Conservation (phyloP, 164 flowering plant genomes). For the Stephania cephalantha region DNA sequence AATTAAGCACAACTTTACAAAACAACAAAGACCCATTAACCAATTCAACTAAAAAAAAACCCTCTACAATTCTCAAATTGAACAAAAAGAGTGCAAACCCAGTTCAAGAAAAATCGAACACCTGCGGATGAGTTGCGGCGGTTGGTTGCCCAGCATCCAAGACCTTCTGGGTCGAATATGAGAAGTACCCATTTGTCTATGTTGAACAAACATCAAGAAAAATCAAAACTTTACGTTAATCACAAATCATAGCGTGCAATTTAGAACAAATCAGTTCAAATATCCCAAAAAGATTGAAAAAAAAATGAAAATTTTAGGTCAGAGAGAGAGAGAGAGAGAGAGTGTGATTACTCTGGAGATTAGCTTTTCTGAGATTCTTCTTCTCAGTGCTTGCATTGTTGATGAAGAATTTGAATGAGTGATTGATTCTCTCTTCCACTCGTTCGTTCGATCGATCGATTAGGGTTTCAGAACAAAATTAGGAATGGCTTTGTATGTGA, state of each 20-base stretch:
- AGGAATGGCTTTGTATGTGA: no score
- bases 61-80: not conserved
- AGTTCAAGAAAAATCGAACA: constrained; percentile 18
- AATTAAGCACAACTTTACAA: not conserved
- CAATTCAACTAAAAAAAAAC: not conserved
- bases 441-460: not conserved
- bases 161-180: constrained; percentile 39
- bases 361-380: constrained; percentile 23
- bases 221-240: no score
- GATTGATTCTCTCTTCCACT: not conserved
- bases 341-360: constrained; percentile 5
- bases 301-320: not conserved
- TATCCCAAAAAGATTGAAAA: not conserved
- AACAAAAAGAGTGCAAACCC: not conserved
- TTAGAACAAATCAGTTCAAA: no score
- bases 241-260: no score
- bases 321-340: not conserved
- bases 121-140: constrained; percentile 79
- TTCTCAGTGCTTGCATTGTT: constrained; percentile 29
- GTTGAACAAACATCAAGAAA: not conserved
- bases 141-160: constrained; percentile 81
- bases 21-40: no score
- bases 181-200: constrained; percentile 25
- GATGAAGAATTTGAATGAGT: not conserved
- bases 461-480: not conserved